Conservation (phyloP, 2,329 filamentous ascomycete genomes). For the Alternaria hordeiaustralica region DNA sequence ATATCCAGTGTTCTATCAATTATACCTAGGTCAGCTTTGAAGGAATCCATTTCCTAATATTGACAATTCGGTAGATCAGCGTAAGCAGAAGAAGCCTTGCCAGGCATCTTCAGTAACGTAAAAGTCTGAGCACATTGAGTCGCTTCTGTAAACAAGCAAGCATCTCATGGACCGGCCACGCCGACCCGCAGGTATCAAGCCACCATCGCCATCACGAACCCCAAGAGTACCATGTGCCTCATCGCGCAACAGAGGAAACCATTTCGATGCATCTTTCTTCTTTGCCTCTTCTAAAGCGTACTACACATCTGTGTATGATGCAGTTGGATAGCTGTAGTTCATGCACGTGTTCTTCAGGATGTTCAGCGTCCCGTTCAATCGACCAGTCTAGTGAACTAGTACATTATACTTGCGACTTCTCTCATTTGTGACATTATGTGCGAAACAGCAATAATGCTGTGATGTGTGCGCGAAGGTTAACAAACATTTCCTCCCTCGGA, state of each 20-base stretch:
- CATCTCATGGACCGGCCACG: not conserved
- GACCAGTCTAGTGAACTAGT: not conserved
- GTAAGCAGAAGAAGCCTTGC: not conserved
- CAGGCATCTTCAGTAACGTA: not conserved
- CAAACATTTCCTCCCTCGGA: no score
- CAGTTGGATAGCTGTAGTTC: not conserved
- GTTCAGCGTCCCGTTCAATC: not conserved
- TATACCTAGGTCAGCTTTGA: not conserved
- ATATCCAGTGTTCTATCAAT: not conserved
- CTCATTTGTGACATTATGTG: no score
- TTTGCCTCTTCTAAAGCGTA: not conserved
- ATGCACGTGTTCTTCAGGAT: not conserved
- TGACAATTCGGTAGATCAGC: not conserved
- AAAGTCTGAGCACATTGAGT: not conserved
- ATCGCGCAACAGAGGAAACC: no score
- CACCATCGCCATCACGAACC: not conserved
- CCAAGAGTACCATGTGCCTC: not conserved
- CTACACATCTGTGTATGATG: not conserved
- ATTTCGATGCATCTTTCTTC: not conserved
- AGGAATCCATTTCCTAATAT: not conserved
- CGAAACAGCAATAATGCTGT: not conserved
- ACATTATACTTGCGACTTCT: no score
- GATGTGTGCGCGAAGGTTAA: not conserved
- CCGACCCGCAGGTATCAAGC: not conserved
- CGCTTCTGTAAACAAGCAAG: not conserved